These are phyloP conservation scores for Chaetomium tenue DNA, from an alignment of 495 filamentous ascomycete genomes.

Conservation along the genomic window DNA sequence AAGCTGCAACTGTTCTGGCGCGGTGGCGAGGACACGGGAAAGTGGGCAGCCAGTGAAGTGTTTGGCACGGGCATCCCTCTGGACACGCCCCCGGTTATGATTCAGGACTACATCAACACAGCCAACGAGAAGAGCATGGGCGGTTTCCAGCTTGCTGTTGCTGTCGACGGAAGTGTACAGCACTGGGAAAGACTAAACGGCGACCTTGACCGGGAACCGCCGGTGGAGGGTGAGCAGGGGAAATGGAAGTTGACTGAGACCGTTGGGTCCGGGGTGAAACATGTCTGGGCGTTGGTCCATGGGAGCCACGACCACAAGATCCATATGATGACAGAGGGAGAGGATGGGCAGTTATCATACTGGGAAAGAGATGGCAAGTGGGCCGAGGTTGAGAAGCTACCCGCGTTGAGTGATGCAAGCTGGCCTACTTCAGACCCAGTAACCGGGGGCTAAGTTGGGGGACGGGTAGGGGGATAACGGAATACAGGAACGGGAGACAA, in stretches of 20 bases:
- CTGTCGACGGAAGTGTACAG: constrained; percentile 26
- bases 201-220: not conserved
- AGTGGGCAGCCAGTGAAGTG: constrained; percentile 21
- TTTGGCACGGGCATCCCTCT: constrained; percentile 21
- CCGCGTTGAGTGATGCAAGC: not conserved
- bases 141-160: constrained; percentile 24
- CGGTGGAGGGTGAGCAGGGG: constrained; percentile 12
- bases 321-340: constrained; percentile 20
- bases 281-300: constrained; percentile 26
- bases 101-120: constrained; percentile 24
- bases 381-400: constrained; percentile 9
- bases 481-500: too few relatives aligned
- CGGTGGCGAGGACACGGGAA: not conserved
- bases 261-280: constrained; percentile 11
- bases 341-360: constrained; percentile 11
- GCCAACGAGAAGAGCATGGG: constrained; percentile 20
- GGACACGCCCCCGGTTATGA: constrained; percentile 25
- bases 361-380: constrained; percentile 22
- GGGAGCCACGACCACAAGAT: constrained; percentile 22
- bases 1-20: constrained; percentile 29
- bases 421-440: constrained; percentile 10
- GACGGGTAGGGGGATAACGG: too few relatives aligned
- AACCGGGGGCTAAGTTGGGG: constrained; percentile 5
- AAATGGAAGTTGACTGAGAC: constrained; percentile 24
- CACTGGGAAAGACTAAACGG: constrained; percentile 25